These are phyloP conservation scores for Rhazya stricta DNA, from an alignment of 257 asterid species.

Conservation along the genomic window DNA sequence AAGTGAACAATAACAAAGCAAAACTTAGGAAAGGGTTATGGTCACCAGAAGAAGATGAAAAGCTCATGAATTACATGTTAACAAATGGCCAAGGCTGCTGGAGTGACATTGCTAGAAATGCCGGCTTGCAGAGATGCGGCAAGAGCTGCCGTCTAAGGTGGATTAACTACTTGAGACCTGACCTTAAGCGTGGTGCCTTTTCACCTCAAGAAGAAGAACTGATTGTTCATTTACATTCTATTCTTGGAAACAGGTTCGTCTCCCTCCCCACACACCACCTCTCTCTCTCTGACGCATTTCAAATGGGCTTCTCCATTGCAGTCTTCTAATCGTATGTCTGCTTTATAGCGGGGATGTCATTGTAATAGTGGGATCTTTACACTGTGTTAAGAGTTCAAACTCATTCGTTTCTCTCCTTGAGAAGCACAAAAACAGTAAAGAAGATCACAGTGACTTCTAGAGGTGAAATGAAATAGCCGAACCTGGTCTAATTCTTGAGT, in stretches of 20 bases:
- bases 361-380: neutral
- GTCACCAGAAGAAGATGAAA: slow-evolving; percentile 91
- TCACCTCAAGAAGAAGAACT: slow-evolving; percentile 73
- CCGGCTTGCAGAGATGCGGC: slow-evolving; percentile 70
- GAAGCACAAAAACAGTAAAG: neutral
- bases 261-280: neutral
- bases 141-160: slow-evolving; percentile 81
- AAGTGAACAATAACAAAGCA: slow-evolving; percentile 15
- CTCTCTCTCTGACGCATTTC: neutral
- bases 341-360: no score
- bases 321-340: no score
- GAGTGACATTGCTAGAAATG: slow-evolving; percentile 86
- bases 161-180: slow-evolving; percentile 82
- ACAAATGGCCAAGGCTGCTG: slow-evolving; percentile 81
- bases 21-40: slow-evolving; percentile 75
- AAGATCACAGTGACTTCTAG: no score
- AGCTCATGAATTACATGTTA: slow-evolving; percentile 68
- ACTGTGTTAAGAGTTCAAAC: no score
- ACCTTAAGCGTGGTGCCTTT: slow-evolving; percentile 82
- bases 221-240: slow-evolving; percentile 72
- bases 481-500: neutral
- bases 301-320: neutral
- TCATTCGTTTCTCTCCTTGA: no score
- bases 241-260: slow-evolving; percentile 75
- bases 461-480: neutral